phyloP scores from a whole-genome alignment of 352 stramenopile genomes.

The Plasmopara halstedii region DNA sequence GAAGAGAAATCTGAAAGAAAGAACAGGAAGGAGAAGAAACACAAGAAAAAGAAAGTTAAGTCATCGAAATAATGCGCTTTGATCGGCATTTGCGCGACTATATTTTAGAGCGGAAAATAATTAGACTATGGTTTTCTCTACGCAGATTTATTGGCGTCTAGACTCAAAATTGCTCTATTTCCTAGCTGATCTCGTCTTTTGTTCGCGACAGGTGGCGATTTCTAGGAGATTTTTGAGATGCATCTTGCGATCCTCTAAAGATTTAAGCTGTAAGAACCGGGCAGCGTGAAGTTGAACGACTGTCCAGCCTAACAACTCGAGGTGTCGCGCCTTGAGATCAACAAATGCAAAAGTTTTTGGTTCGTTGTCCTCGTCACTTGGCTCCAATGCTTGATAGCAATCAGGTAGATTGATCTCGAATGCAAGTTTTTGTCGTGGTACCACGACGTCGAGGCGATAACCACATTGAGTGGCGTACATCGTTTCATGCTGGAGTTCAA shows the following conservation, averaged over 20 bases:
- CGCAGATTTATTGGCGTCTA: background rate
- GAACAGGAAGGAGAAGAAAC: constrained; percentile 36
- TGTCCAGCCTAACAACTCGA: constrained; percentile 57
- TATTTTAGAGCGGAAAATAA: no score
- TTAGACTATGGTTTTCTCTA: constrained; percentile 10
- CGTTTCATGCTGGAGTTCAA: constrained; percentile 33
- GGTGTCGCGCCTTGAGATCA: constrained; percentile 56
- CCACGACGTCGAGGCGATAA: constrained; percentile 52
- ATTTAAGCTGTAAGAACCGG: constrained; percentile 42
- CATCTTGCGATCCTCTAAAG: constrained; percentile 38
- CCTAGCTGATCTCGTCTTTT: constrained; percentile 4
- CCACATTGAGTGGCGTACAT: constrained; percentile 26
- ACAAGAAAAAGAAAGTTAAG: constrained; percentile 43
- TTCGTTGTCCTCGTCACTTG: constrained; percentile 24
- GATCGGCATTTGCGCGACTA: background rate
- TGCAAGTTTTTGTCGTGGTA: constrained; percentile 41
- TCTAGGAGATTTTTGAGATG: constrained; percentile 67
- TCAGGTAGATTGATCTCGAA: constrained; percentile 57
- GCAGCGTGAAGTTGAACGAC: constrained; percentile 56
- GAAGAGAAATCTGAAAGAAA: constrained; percentile 11
- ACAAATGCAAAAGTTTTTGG: constrained; percentile 44
- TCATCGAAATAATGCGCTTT: constrained; percentile 13
- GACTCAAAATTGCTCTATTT: constrained; percentile 13
- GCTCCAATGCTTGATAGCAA: constrained; percentile 39
- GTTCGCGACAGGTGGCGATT: constrained; percentile 35